These are phyloP conservation scores for Stagonosporopsis tanaceti DNA, from an alignment of 2,329 filamentous ascomycete species.

Conservation along the genomic window DNA sequence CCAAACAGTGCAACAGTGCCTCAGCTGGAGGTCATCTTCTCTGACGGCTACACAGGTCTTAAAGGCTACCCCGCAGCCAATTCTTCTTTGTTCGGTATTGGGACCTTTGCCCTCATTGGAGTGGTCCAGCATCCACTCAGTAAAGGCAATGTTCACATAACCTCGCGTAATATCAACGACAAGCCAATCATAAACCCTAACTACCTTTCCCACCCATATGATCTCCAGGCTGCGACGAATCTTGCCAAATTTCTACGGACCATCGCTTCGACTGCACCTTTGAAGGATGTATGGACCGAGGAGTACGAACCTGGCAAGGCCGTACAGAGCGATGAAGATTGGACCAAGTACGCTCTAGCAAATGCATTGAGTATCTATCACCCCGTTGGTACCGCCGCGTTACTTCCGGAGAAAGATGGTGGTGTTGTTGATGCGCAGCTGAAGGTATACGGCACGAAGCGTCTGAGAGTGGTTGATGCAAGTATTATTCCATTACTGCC, in stretches of 20 bases:
- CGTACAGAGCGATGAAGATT: slow-evolving; percentile 38
- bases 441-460: slow-evolving; percentile 14
- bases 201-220: slow-evolving; percentile 39
- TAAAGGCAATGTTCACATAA: slow-evolving; percentile 38
- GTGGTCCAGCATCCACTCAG: slow-evolving; percentile 47
- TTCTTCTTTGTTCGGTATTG: slow-evolving; percentile 36
- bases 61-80: slow-evolving; percentile 44
- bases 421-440: slow-evolving; percentile 35
- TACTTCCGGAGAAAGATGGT: slow-evolving; percentile 33
- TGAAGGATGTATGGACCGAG: slow-evolving; percentile 38
- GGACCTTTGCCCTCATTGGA: slow-evolving; percentile 47
- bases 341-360: slow-evolving; percentile 27
- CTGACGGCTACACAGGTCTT: slow-evolving; percentile 56
- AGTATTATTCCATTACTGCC: slow-evolving; percentile 39
- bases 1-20: slow-evolving; percentile 43
- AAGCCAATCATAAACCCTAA: slow-evolving; percentile 42
- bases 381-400: slow-evolving; percentile 48
- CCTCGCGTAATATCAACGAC: slow-evolving; percentile 29
- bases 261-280: slow-evolving; percentile 31
- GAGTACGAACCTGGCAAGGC: slow-evolving; percentile 44
- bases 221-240: slow-evolving; percentile 30
- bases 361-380: slow-evolving; percentile 42
- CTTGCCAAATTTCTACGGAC: slow-evolving; percentile 41
- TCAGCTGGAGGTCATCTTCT: slow-evolving; percentile 56
- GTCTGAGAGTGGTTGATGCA: slow-evolving; percentile 41